phyloP scores from a whole-genome alignment of 2,329 filamentous ascomycete genomes.

The Acrocalymma vagum region DNA sequence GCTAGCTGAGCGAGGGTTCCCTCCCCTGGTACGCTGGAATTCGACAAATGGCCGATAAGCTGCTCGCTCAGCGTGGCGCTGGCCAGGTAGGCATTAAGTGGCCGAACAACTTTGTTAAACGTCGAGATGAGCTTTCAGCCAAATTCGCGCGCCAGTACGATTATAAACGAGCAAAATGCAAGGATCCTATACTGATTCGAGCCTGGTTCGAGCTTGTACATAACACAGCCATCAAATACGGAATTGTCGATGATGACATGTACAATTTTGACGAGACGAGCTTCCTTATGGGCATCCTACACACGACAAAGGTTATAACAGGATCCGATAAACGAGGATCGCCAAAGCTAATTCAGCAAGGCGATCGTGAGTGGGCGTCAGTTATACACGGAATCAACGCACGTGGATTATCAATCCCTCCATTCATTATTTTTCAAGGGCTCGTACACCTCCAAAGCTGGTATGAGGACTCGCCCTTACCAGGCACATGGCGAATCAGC shows the following conservation, averaged over 20 bases:
- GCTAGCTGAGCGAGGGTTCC: too few species aligned
- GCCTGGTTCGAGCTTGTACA: conserved; percentile 12
- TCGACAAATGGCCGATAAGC: too few species aligned
- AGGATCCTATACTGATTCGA: conserved; percentile 1
- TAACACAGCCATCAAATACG: conserved; percentile 15
- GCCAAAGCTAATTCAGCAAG: conserved; percentile 3
- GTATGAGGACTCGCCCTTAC: conserved; percentile 6
- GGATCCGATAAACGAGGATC: conserved; percentile 5
- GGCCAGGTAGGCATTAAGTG: conserved; percentile 3
- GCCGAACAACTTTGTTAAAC: conserved; percentile 11
- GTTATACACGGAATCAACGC: conserved; percentile 14
- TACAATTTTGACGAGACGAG: too few species aligned
- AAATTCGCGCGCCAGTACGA: conserved; percentile 14
- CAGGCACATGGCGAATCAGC: conserved; percentile 5
- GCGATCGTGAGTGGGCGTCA: conserved; percentile 12
- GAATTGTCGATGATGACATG: too few species aligned
- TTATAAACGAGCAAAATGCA: too few species aligned
- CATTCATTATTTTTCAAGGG: conserved; percentile 15
- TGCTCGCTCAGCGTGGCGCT: conserved; percentile 1
- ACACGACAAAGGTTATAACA: conserved; percentile 8
- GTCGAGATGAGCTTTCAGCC: conserved; percentile 13
- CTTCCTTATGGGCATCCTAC: conserved; percentile 13
- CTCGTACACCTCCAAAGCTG: conserved; percentile 7
- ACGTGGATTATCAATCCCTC: conserved; percentile 7
- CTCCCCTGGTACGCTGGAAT: too few species aligned